A percentile compares a stretch with the other conserved stretches of the same genome.
These are phyloP conservation scores for Hypoxylon sp. DNA, from an alignment of 2,329 filamentous ascomycete species.

Conservation along the genomic window DNA sequence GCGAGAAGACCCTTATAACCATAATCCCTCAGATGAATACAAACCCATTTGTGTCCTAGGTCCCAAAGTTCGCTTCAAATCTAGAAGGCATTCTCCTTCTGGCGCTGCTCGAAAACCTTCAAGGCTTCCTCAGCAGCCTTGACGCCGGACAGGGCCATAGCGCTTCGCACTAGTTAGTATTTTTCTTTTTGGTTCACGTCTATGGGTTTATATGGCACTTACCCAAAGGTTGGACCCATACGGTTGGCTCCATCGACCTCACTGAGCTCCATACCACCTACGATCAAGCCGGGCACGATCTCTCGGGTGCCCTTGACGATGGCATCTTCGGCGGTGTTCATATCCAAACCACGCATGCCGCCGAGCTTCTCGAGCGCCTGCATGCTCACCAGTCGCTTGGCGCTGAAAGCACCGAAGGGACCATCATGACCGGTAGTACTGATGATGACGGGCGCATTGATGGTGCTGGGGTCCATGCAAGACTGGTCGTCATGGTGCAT, in stretches of 20 bases:
- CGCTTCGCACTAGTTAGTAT: slow-evolving; percentile 62
- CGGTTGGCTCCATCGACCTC: slow-evolving; percentile 92
- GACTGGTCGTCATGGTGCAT: slow-evolving; percentile 91
- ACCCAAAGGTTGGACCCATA: slow-evolving; percentile 72
- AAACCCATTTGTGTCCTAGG: background rate
- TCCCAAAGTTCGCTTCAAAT: background rate
- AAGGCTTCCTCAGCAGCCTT: slow-evolving; percentile 92
- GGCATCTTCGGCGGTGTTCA: slow-evolving; percentile 91
- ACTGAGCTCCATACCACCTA: slow-evolving; percentile 94
- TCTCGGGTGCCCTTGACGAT: slow-evolving; percentile 94
- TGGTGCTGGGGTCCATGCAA: slow-evolving; percentile 98
- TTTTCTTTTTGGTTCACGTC: background rate
- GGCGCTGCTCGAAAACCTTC: slow-evolving; percentile 80
- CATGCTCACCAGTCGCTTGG: slow-evolving; percentile 93
- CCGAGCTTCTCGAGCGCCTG: slow-evolving; percentile 84
- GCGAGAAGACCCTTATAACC: slow-evolving; percentile 13
- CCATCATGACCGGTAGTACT: slow-evolving; percentile 92
- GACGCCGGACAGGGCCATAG: slow-evolving; percentile 88
- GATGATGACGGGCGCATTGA: slow-evolving; percentile 90
- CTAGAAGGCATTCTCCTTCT: slow-evolving; percentile 79
- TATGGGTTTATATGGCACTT: slow-evolving; percentile 18
- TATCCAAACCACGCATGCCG: slow-evolving; percentile 93
- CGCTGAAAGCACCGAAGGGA: slow-evolving; percentile 90
- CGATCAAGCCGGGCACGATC: slow-evolving; percentile 87
- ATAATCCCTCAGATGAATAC: background rate